These are phyloP conservation scores for Penicillium alfredii DNA, from an alignment of 495 filamentous ascomycete species.

Conservation along the genomic window DNA sequence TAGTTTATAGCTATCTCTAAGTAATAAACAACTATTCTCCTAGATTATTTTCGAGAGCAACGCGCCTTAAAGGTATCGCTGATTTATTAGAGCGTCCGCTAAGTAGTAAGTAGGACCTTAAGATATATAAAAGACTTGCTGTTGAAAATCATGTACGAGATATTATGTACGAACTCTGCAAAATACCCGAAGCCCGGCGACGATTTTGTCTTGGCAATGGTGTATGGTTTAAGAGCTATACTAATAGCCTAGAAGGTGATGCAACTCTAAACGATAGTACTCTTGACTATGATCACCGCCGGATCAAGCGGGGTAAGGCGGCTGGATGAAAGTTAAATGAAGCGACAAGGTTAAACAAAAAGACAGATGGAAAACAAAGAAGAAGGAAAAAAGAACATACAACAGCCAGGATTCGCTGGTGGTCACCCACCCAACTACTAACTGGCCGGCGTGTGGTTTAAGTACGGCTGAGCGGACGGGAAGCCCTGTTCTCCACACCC, in stretches of 20 bases:
- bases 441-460: too few species aligned
- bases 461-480: too few species aligned
- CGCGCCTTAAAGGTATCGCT: constrained; percentile 2
- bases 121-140: constrained; percentile 25
- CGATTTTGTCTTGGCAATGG: constrained; percentile 22
- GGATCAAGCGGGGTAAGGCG: too few species aligned
- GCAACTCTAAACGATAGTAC: not conserved
- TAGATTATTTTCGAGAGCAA: constrained; percentile 6
- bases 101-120: constrained; percentile 26
- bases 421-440: too few species aligned
- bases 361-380: too few species aligned
- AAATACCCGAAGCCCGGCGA: constrained; percentile 23
- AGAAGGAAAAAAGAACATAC: too few species aligned
- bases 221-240: constrained; percentile 27
- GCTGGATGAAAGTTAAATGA: too few species aligned
- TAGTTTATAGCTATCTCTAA: constrained; percentile 11
- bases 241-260: constrained; percentile 21
- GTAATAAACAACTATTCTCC: constrained; percentile 10
- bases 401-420: too few species aligned
- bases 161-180: constrained; percentile 24
- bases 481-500: too few species aligned
- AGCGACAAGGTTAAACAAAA: too few species aligned
- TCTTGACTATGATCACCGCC: not conserved
- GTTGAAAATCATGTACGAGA: constrained; percentile 28
- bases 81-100: constrained; percentile 10